phyloP scores from a whole-genome alignment of 1,284 basidiomycete genomes.

The Rhizoctonia solani region DNA sequence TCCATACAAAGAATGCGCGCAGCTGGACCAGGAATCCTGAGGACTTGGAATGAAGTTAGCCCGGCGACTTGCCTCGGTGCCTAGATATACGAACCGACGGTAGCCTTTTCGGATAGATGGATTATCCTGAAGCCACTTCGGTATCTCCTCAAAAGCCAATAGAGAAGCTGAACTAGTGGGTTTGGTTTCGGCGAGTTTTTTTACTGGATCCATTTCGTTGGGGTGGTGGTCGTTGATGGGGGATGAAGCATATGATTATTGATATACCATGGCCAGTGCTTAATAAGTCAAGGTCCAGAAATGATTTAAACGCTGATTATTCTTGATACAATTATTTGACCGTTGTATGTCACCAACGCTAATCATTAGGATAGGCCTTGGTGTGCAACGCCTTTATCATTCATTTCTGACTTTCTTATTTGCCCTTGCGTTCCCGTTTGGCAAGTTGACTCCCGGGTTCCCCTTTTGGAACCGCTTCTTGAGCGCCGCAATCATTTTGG shows the following conservation, averaged over 20 bases:
- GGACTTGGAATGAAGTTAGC: conserved; percentile 50
- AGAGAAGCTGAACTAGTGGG: not conserved
- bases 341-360: too few relatives aligned
- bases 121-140: conserved; percentile 61
- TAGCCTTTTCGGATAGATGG: conserved; percentile 76
- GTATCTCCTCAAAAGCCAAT: conserved; percentile 11
- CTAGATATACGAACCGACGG: conserved; percentile 53
- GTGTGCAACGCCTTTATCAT: too few relatives aligned
- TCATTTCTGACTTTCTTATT: conserved; percentile 5
- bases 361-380: too few relatives aligned
- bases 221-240: conserved; percentile 14
- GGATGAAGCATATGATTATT: not conserved
- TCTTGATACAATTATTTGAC: too few relatives aligned
- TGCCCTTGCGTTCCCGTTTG: not conserved
- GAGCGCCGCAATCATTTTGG: conserved; percentile 40
- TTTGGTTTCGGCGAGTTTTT: not conserved
- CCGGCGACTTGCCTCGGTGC: conserved; percentile 37
- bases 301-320: too few relatives aligned
- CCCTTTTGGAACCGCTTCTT: conserved; percentile 37
- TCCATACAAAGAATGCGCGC: conserved; percentile 67
- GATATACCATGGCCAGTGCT: not conserved
- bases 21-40: conserved; percentile 66
- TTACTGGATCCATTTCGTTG: not conserved
- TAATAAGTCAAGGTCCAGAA: conserved; percentile 5
- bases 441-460: not conserved